Evolutionary conservation across 345 rosid genomes (phyloP), one percentile per base, ranked within the genome.

Genomic region (Barbarea vulgaris): DNA sequence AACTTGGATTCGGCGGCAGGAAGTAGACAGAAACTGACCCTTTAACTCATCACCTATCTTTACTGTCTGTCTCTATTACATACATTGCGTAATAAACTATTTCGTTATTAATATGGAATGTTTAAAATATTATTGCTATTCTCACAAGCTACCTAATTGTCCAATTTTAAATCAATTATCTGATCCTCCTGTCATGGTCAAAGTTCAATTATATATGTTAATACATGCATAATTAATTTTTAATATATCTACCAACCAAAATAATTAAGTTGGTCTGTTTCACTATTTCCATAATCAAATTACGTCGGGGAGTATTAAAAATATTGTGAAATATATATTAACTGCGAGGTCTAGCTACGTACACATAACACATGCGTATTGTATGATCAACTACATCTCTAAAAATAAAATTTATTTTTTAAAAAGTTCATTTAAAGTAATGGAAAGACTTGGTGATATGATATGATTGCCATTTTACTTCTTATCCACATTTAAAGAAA

Each of bases 401-500:
- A 10, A 72, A 60, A 61, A 48, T 11, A 51, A 51, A 15, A 27
- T 63, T 39, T 39, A 4, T 41, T 7, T 41, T 7, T 41, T n/a
- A 11, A 11, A 52, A 44, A 27, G 51, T 17, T 44, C 42, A 65
- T 48, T 48, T 37, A 57, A 56, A 54, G 70, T n/a, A 70, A 64
- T 64, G 72, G 78, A 77, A 65, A 65, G 81, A 77, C 69, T 48
- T 65, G 77, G 19, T 72, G 81, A 77, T 53, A 72, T 77, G 81
- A 77, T 72, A 72, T 77, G 81, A 77, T 72, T 50, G 77, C 60
- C 58, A 65, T 72, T 58, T 64, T 51, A 72, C 77, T 28, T 77
- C 77, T 77, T 72, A 77, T 77, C 81, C 56, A 72, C 77, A 77
- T 82, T 84, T 80, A 87, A 83, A 84, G 87, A 72, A 80, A 82